Evolutionary conservation across 495 filamentous ascomycete genomes (phyloP).

Genomic region (Aspergillus haitiensis): DNA sequence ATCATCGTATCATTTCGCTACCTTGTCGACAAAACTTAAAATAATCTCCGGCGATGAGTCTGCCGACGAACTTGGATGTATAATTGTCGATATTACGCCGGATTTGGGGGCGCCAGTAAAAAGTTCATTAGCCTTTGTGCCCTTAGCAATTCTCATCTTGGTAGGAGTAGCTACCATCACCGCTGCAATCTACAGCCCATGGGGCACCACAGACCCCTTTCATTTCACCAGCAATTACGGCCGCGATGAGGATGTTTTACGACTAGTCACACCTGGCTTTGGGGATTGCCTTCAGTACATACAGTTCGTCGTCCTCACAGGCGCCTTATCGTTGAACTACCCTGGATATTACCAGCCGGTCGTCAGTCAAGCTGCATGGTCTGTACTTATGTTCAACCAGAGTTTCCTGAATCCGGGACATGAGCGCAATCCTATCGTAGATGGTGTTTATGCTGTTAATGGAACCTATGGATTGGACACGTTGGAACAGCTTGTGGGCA

Average conservation of each 20-base stretch:
- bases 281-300: conserved; percentile 97
- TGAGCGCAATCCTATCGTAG: conserved; percentile 63
- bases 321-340: conserved; percentile 80
- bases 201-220: conserved; percentile 87
- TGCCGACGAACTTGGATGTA: conserved; percentile 69
- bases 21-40: conserved; percentile 66
- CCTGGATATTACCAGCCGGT: conserved; percentile 94
- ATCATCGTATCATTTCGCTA: conserved; percentile 81
- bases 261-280: conserved; percentile 93
- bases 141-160: conserved; percentile 72
- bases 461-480: conserved; percentile 76
- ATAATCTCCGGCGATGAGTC: conserved; percentile 70
- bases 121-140: conserved; percentile 72
- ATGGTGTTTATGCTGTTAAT: conserved; percentile 76
- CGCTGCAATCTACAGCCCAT: conserved; percentile 87
- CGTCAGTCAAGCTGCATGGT: conserved; percentile 84
- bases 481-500: conserved; percentile 80
- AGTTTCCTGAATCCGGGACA: conserved; percentile 73
- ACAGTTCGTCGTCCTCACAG: conserved; percentile 87
- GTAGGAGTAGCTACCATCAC: conserved; percentile 79
- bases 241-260: conserved; percentile 85
- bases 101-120: conserved; percentile 65
- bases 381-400: conserved; percentile 86
- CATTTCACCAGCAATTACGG: conserved; percentile 96
- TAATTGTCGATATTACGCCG: conserved; percentile 78